These are phyloP conservation scores for Aegilops umbellulata DNA, from an alignment of 176 grass and related monocot genomes.

Conservation along the genomic window DNA sequence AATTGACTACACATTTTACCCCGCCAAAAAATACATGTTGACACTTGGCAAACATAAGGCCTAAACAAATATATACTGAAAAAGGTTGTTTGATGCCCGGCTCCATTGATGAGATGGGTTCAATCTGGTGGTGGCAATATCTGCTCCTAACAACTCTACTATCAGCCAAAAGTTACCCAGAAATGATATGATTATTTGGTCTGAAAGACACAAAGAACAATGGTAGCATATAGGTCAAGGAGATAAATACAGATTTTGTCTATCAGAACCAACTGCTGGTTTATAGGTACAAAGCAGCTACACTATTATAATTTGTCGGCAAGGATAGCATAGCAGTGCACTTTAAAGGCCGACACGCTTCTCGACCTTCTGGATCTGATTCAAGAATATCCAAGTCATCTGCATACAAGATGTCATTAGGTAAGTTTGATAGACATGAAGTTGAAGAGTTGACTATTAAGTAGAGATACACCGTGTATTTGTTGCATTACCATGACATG, in stretches of 20 bases:
- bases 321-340: background rate
- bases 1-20: background rate
- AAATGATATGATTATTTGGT: background rate
- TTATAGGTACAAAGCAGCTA: conserved; percentile 14
- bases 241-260: conserved; percentile 26
- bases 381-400: conserved; percentile 99
- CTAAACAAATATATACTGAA: background rate
- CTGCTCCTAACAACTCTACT: background rate
- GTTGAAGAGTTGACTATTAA: background rate
- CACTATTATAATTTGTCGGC: conserved; percentile 5
- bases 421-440: conserved; percentile 1
- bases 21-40: background rate
- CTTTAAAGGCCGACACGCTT: conserved; percentile 62
- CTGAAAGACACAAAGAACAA: conserved; percentile 11
- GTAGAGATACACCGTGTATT: background rate
- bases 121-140: background rate
- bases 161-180: conserved; percentile 12
- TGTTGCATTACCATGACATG: conserved; percentile 81
- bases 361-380: conserved; percentile 82
- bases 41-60: background rate
- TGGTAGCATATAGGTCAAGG: conserved; percentile 8
- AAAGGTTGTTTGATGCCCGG: background rate
- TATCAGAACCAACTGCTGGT: conserved; percentile 25
- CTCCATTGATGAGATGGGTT: background rate
- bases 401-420: conserved; percentile 45